phyloP scores from a whole-genome alignment of 257 asterid species.

The Salvia rosmarinus region DNA sequence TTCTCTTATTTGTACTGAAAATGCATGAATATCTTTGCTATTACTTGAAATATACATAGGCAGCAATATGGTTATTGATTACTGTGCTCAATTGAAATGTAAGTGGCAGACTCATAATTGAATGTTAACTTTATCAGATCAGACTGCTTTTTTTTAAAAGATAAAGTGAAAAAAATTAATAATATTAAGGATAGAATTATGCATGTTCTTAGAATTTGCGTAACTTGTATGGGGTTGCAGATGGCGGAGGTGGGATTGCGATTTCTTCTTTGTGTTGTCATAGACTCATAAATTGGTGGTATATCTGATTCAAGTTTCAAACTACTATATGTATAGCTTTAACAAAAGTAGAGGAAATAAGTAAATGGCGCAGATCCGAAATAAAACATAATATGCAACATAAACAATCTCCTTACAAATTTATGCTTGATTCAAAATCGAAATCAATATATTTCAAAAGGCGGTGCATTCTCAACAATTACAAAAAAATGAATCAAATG shows the following conservation, averaged over 20 bases:
- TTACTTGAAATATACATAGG: background rate
- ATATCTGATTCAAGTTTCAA: too few relatives aligned
- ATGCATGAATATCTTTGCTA: background rate
- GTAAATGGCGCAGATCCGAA: too few relatives aligned
- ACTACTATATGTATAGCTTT: too few relatives aligned
- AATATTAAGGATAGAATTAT: slow-evolving; percentile 12
- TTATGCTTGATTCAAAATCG: too few relatives aligned
- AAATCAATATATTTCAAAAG: too few relatives aligned
- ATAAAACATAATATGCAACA: too few relatives aligned
- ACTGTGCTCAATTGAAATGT: background rate
- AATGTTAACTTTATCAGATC: background rate
- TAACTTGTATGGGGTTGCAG: background rate
- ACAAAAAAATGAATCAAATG: too few relatives aligned
- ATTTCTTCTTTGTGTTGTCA: slow-evolving; percentile 9
- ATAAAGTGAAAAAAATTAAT: background rate
- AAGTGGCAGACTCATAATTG: background rate
- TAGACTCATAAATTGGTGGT: too few relatives aligned
- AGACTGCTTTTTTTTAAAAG: slow-evolving; percentile 17
- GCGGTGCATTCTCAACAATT: too few relatives aligned
- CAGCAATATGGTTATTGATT: background rate
- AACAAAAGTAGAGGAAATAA: too few relatives aligned
- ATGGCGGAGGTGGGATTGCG: background rate
- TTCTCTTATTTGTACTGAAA: background rate
- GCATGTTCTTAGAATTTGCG: background rate
- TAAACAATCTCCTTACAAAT: too few relatives aligned